These are phyloP conservation scores for Aspergillus indologenus DNA, from an alignment of 495 filamentous ascomycete species.

Conservation along the genomic window DNA sequence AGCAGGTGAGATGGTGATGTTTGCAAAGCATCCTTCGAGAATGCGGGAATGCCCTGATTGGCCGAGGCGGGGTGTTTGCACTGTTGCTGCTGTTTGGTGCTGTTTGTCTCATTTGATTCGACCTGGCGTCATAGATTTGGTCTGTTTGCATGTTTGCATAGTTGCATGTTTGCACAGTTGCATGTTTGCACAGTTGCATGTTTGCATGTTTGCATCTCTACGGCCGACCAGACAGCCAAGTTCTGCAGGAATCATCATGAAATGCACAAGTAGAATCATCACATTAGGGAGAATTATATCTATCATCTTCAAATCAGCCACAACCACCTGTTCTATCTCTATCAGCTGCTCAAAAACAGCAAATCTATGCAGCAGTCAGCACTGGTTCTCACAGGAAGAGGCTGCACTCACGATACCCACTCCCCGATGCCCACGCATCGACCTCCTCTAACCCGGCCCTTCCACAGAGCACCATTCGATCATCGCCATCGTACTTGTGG, in stretches of 20 bases:
- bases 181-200: too few relatives aligned
- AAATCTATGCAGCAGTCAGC: background rate
- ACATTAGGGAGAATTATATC: too few relatives aligned
- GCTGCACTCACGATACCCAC: constrained; percentile 8
- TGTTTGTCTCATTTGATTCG: background rate
- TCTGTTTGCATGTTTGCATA: background rate
- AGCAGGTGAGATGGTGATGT: background rate
- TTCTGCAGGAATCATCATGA: too few relatives aligned
- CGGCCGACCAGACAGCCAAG: too few relatives aligned
- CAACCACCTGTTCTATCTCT: background rate
- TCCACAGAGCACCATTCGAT: background rate
- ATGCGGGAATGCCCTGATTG: background rate
- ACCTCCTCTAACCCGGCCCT: constrained; percentile 3
- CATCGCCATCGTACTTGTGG: constrained; percentile 10
- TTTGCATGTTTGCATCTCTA: too few relatives aligned
- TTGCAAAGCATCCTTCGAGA: background rate
- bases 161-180: too few relatives aligned
- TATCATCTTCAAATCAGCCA: too few relatives aligned
- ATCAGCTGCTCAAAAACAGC: background rate
- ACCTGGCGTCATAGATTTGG: background rate
- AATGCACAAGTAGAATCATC: too few relatives aligned
- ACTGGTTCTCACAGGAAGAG: background rate
- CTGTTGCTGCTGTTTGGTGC: background rate
- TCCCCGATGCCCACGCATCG: constrained; percentile 3
- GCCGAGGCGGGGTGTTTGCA: background rate